These are phyloP conservation scores for Zygoascus sp. DNA, from an alignment of 1,139 yeast species.

Conservation along the genomic window DNA sequence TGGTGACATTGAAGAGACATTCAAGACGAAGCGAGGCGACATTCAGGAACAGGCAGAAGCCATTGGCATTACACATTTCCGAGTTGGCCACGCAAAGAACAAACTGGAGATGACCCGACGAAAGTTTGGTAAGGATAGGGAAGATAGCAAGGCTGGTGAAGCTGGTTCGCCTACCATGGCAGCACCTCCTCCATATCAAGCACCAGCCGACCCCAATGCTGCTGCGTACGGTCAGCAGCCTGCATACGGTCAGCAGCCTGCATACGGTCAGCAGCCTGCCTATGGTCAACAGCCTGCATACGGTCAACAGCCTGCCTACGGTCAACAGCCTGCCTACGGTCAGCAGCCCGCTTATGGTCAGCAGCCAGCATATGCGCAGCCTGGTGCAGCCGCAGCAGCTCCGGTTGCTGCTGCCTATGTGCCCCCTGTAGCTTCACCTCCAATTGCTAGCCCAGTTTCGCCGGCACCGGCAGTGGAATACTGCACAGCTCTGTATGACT, in stretches of 20 bases:
- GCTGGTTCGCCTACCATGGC: constrained; percentile 26
- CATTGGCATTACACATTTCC: constrained; percentile 82
- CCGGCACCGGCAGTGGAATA: constrained; percentile 41
- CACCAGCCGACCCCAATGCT: constrained; percentile 31
- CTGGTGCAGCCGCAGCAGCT: constrained; percentile 16
- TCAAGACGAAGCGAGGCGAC: constrained; percentile 76
- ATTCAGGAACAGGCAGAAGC: constrained; percentile 86
- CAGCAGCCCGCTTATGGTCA: constrained; percentile 13
- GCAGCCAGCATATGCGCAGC: constrained; percentile 8
- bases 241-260: constrained; percentile 22
- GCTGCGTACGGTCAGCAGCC: constrained; percentile 29
- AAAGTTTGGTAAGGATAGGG: constrained; percentile 55
- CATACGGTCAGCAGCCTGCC: constrained; percentile 22
- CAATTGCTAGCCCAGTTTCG: constrained; percentile 40
- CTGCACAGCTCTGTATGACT: constrained; percentile 75
- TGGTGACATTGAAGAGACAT: constrained; percentile 79
- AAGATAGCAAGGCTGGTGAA: constrained; percentile 36
- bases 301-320: constrained; percentile 34
- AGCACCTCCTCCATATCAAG: constrained; percentile 23
- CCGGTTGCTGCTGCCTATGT: constrained; percentile 30
- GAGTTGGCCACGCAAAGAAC: constrained; percentile 78
- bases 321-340: constrained; percentile 23
- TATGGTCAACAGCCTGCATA: constrained; percentile 30
- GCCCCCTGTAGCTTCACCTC: constrained; percentile 21
- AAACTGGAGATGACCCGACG: constrained; percentile 79